phyloP scores from a whole-genome alignment of 768 basidiomycete genomes.

The Cystobasidium tubakii region DNA sequence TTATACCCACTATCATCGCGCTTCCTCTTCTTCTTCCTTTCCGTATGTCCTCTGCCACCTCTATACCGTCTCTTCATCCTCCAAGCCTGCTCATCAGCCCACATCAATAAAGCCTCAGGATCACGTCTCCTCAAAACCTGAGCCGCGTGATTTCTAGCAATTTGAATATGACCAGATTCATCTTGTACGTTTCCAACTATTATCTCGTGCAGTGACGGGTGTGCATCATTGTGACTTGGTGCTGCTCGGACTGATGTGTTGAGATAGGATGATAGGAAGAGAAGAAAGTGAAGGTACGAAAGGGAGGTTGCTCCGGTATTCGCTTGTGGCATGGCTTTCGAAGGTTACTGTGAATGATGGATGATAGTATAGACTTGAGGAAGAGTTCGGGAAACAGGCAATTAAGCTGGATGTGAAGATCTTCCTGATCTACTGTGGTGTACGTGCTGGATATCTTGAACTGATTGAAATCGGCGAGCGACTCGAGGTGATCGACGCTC shows the following conservation, averaged over 20 bases:
- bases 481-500: too few species aligned
- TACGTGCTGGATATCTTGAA: too few species aligned
- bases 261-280: neutral
- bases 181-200: neutral
- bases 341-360: neutral
- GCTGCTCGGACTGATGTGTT: neutral
- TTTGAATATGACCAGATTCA: conserved; percentile 1
- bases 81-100: conserved; percentile 12
- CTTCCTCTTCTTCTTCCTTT: neutral
- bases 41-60: neutral
- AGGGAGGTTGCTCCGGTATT: neutral
- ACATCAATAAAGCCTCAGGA: neutral
- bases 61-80: neutral
- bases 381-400: too few species aligned
- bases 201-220: neutral
- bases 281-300: neutral
- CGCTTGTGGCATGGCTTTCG: neutral
- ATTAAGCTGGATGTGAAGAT: too few species aligned
- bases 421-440: too few species aligned
- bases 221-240: neutral
- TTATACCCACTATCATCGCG: neutral
- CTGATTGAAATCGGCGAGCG: too few species aligned
- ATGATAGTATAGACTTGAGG: too few species aligned
- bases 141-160: conserved; percentile 20
- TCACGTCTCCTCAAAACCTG: conserved; percentile 1